Evolutionary conservation across 768 basidiomycete species (phyloP).

Genomic region (Peribolospora baueri): DNA sequence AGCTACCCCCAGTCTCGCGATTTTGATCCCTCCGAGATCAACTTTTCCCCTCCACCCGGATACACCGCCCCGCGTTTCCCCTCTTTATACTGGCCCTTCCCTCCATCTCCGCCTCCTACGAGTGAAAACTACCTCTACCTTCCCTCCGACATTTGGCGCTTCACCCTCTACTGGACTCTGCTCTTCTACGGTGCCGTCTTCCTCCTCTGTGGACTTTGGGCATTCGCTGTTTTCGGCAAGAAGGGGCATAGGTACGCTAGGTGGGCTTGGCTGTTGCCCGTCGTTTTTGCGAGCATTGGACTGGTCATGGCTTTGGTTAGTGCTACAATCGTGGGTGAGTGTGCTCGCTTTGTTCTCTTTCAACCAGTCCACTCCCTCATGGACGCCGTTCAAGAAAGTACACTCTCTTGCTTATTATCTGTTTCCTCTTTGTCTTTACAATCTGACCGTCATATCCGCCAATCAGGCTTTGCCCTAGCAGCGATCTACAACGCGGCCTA

Average conservation of each 20-base stretch:
- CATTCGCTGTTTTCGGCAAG: conserved; percentile 3
- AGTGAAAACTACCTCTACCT: too few relatives aligned
- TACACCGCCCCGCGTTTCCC: too few relatives aligned
- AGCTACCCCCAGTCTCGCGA: too few relatives aligned
- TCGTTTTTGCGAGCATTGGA: not conserved
- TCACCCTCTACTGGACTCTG: conserved; percentile 6
- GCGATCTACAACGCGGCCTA: conserved; percentile 8
- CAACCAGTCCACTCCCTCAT: not conserved
- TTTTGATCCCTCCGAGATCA: too few relatives aligned
- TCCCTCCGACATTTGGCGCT: not conserved
- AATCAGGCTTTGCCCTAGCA: conserved; percentile 1
- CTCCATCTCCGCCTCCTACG: too few relatives aligned
- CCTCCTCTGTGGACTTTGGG: conserved; percentile 2
- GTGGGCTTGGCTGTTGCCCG: not conserved
- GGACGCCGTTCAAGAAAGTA: not conserved
- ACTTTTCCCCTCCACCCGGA: too few relatives aligned
- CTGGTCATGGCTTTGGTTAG: not conserved
- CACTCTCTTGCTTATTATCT: too few relatives aligned
- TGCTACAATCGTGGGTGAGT: conserved; percentile 1
- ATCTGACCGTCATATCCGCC: not conserved
- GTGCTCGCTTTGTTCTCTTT: too few relatives aligned
- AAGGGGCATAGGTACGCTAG: not conserved
- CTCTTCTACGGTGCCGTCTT: conserved; percentile 5
- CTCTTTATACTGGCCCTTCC: too few relatives aligned
- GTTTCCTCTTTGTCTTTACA: not conserved